Base-by-base conservation (phyloP, 352 stramenopile genomes). In the Lagenidium giganteum region DNA sequence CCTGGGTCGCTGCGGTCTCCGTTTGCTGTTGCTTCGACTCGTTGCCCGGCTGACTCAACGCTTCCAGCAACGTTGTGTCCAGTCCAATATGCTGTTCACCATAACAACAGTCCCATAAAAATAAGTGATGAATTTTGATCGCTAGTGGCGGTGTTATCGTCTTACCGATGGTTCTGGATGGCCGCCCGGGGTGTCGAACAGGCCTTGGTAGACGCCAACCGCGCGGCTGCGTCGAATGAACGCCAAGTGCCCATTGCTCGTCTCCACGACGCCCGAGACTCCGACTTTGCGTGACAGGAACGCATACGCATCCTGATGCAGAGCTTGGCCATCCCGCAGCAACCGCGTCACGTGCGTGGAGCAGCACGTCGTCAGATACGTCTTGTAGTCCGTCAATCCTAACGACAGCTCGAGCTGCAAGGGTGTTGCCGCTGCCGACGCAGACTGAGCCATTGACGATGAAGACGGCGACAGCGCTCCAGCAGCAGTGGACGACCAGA, bases 231-330 rank as follows among this genome's bases (percentile, higher is more conserved):
- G 64, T 43, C 78, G 61, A 42, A 93, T 76, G 37, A 93, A 64
- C 32, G 67, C 77, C 9, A 93, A 42, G 4, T 79, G 57, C 4
- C 41, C 57, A 51, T 93, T 78, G 0, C 27, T 31, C 2, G 78
- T 91, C 64, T 88, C 73, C 12, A 93, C 48, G 11, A 75, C 60
- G 1, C 64, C 81, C 0, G 81, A 80, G 34, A 93, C 78, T 23
- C 81, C 81, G 27, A 93, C 64, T 65, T 93, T 93, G 22, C 75
- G 57, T 9, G 81, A 93, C 11, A 91, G 28, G 47, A 78, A 89
- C 36, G 68, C 67, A 30, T 70, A 71, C n/a, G 18, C 28, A 29
- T 81, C 47, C 22, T n/a, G 28, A 14, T 17, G 1, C 1, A 54
- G 24, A 8, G 17, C 27, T 3, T 60, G 17, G 16, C 61, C 67